These are phyloP conservation scores for Tricholoma hemisulphureum DNA, from an alignment of 768 basidiomycete species.

Conservation along the genomic window DNA sequence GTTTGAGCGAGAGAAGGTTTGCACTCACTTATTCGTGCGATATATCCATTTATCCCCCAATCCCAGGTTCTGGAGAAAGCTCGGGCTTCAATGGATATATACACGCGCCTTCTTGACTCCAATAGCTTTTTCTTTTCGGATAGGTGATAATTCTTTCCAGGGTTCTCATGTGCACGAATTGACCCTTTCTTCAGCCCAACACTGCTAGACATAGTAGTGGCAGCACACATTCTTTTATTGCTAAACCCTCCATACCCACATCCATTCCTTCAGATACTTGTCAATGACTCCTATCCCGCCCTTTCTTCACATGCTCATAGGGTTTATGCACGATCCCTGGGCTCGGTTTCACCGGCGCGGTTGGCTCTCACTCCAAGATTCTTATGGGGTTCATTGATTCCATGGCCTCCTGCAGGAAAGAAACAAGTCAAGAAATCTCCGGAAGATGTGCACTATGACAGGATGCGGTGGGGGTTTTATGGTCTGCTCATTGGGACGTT, in stretches of 20 bases:
- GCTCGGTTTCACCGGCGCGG: slow-evolving; percentile 15
- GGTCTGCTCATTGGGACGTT: slow-evolving; percentile 44
- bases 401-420: slow-evolving; percentile 22
- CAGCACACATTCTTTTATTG: slow-evolving; percentile 67
- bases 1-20: slow-evolving; percentile 67
- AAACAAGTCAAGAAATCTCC: slow-evolving; percentile 25
- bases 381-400: slow-evolving; percentile 41
- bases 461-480: slow-evolving; percentile 55
- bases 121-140: slow-evolving; percentile 52
- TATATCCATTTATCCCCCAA: neutral
- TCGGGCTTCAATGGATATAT: slow-evolving; percentile 53
- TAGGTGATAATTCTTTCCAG: slow-evolving; percentile 33
- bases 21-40: slow-evolving; percentile 4
- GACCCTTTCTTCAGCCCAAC: slow-evolving; percentile 45
- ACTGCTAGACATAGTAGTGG: slow-evolving; percentile 61
- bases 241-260: slow-evolving; percentile 61
- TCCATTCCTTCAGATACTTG: slow-evolving; percentile 50
- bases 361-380: slow-evolving; percentile 15
- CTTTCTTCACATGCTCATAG: slow-evolving; percentile 59
- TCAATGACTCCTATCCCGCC: slow-evolving; percentile 54
- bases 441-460: slow-evolving; percentile 47
- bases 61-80: slow-evolving; percentile 60
- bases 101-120: slow-evolving; percentile 52
- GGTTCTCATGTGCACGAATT: neutral
- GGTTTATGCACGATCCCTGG: slow-evolving; percentile 33